These are phyloP conservation scores for Yarrowia porcina DNA, from an alignment of 805 yeast genomes.

Conservation along the genomic window DNA sequence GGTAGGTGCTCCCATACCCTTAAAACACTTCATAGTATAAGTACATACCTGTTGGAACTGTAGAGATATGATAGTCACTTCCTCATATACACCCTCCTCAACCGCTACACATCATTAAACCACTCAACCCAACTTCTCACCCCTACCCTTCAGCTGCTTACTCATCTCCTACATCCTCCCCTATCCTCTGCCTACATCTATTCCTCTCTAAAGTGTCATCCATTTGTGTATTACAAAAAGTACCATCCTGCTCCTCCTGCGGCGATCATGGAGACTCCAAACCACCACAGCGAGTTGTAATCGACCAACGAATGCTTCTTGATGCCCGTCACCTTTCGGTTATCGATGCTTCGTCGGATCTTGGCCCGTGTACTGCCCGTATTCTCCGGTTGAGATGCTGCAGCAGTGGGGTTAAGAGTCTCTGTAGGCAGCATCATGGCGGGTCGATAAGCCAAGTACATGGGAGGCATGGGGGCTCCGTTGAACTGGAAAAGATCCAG, in stretches of 20 bases:
- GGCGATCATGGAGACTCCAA: slow-evolving; percentile 40
- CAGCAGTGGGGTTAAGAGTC: slow-evolving; percentile 81
- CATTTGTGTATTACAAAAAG: slow-evolving; percentile 35
- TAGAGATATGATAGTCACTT: too few species aligned
- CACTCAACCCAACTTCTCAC: too few species aligned
- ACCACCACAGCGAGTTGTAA: slow-evolving; percentile 41
- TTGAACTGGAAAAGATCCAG: slow-evolving; percentile 67
- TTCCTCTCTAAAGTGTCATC: too few species aligned
- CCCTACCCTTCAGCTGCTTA: background rate
- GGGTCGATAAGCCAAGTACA: slow-evolving; percentile 88
- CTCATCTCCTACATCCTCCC: background rate
- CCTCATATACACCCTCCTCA: too few species aligned
- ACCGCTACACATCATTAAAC: too few species aligned
- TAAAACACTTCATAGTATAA: too few species aligned
- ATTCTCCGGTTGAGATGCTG: slow-evolving; percentile 9
- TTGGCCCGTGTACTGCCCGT: slow-evolving; percentile 28
- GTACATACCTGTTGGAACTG: too few species aligned
- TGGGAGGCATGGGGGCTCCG: slow-evolving; percentile 74
- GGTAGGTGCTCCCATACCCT: too few species aligned
- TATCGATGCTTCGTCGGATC: slow-evolving; percentile 73
- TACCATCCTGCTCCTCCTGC: slow-evolving; percentile 42
- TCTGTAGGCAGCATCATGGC: slow-evolving; percentile 94
- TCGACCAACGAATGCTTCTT: slow-evolving; percentile 30
- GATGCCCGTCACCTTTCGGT: slow-evolving; percentile 71
- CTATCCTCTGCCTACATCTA: background rate